Evolutionary conservation across 2,329 filamentous ascomycete species (phyloP), one percentile per base, ranked within the genome.

Genomic region (Cercospora sojina): DNA sequence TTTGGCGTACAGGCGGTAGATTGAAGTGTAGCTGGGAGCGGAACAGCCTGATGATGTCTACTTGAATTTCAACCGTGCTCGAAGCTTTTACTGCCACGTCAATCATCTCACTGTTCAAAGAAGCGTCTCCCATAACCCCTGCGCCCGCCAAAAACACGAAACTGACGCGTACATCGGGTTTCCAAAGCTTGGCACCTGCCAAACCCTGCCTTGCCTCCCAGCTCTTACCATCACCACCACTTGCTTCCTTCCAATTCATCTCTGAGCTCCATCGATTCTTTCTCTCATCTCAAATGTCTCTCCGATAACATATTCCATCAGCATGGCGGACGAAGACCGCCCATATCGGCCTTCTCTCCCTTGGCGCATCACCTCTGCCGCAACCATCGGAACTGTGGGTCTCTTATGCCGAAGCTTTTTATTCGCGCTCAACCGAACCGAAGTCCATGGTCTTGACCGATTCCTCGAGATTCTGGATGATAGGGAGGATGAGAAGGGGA

Each of bases 401-500:
- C 79, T 88, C 29, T 71, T 96, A 6, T 92, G 88, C 64, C 87
- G 91, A 67, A 84, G 82, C 1, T 97, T 98, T 76, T 80, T 97
- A 51, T 90, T 88, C 71, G 87, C 86, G 0, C 79, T 94, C 69
- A 96, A 91, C 77, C 85, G 83, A 27, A 88, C 92, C 56, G 89
- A 97, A 77, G 87, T 91, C 5, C 84, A 88, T 73, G 94, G 94
- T 1, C 81, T 96, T 67, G 88, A 93, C 57, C 81, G 84, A 10
- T 95, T 99, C 70, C 81, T 95, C 38, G 83, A 88, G 59, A 80
- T 94, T 4, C 80, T 98, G 41, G 93, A 97, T 73, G 85, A 86
- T 71, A 86, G 94, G 68, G 83, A 84, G 71, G 85, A 93, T 77
- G 81, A 87, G 3, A 84, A 86, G 49, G 84, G 83, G 59, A 87